A percentile compares a stretch with the other conserved stretches of the same genome.
Conservation (phyloP, 2,329 filamentous ascomycete genomes). For the Aschersonia sp. region DNA sequence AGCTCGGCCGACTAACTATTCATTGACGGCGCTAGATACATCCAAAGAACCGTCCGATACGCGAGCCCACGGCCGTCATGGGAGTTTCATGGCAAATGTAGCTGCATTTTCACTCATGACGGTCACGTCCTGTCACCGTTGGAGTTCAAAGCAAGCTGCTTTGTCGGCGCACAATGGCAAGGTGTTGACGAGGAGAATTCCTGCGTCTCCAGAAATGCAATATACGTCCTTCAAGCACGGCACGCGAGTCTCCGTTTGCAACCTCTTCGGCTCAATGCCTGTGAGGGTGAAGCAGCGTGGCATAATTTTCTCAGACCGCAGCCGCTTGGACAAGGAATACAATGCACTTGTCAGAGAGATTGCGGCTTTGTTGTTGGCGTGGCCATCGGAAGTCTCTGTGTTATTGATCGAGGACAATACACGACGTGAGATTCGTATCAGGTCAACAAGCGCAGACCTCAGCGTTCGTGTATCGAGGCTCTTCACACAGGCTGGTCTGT, state of each 20-base stretch:
- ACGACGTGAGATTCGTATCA: conserved; percentile 23
- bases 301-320: conserved; percentile 31
- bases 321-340: conserved; percentile 48
- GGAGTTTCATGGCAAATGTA: conserved; percentile 65
- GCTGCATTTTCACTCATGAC: conserved; percentile 62
- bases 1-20: background rate
- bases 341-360: conserved; percentile 43
- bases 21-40: conserved; percentile 42
- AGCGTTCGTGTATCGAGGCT: conserved; percentile 26
- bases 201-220: conserved; percentile 43
- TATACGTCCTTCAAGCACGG: conserved; percentile 47
- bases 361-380: conserved; percentile 56
- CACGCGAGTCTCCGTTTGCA: conserved; percentile 60
- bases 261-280: conserved; percentile 82
- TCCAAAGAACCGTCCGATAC: conserved; percentile 47
- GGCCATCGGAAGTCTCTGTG: conserved; percentile 41
- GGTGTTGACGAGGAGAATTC: conserved; percentile 47
- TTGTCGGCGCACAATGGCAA: conserved; percentile 58
- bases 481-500: conserved; percentile 51
- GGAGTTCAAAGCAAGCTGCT: conserved; percentile 46
- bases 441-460: conserved; percentile 10
- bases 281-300: conserved; percentile 76
- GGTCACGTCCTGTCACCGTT: conserved; percentile 56
- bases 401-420: conserved; percentile 36
- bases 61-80: conserved; percentile 49